A percentile compares a stretch with the other conserved stretches of the same genome.
Conservation (phyloP, 768 basidiomycete genomes). For the Mrakia blollopis region DNA sequence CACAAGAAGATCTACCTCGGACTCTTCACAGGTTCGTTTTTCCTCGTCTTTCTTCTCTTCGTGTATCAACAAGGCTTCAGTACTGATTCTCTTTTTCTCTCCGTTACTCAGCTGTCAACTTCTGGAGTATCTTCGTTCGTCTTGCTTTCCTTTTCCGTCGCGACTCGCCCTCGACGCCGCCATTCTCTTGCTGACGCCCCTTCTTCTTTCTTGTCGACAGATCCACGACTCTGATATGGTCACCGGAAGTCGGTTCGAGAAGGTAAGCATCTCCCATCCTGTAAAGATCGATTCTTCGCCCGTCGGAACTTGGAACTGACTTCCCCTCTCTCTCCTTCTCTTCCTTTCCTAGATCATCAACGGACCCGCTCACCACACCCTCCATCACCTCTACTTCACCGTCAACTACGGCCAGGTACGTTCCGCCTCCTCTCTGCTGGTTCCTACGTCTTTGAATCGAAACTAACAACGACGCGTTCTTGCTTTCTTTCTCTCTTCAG, state of each 20-base stretch:
- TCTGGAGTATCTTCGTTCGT: conserved; percentile 85
- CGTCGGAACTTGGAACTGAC: conserved; percentile 66
- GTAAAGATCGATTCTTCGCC: conserved; percentile 47
- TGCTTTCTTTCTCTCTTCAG: conserved; percentile 47
- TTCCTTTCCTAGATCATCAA: conserved; percentile 81
- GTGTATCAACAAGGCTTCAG: too few species aligned
- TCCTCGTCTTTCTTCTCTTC: too few species aligned
- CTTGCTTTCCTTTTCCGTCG: conserved; percentile 3
- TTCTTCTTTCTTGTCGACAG: conserved; percentile 47
- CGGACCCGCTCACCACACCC: conserved; percentile 95
- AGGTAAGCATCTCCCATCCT: conserved; percentile 43
- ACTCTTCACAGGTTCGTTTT: conserved; percentile 58
- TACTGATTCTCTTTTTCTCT: too few species aligned
- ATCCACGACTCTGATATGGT: conserved; percentile 99
- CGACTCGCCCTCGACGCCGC: neutral
- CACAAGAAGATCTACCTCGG: conserved; percentile 75
- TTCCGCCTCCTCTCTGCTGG: neutral
- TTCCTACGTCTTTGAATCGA: neutral
- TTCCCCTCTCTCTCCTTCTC: conserved; percentile 61
- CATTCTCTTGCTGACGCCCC: neutral
- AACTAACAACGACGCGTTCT: neutral
- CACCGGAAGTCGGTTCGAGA: conserved; percentile 80
- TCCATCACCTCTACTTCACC: conserved; percentile 95
- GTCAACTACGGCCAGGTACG: conserved; percentile 80
- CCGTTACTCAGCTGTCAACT: conserved; percentile 60